phyloP scores from a whole-genome alignment of 2,329 filamentous ascomycete species.

The Apiospora kogelbergensis region DNA sequence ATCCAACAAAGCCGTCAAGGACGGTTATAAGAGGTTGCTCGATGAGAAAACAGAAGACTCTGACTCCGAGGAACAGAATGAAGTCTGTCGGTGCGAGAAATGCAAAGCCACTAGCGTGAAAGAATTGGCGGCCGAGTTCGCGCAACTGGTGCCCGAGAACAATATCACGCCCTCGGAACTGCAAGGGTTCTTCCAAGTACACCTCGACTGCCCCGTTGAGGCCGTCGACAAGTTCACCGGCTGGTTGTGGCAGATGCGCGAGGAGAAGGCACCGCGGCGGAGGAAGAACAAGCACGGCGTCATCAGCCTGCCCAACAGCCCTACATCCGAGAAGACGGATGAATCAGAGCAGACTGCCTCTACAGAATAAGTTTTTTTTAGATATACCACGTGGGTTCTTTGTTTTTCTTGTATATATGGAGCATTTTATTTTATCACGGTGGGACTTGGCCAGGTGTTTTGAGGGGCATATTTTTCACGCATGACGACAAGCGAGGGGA shows the following conservation, averaged over 20 bases:
- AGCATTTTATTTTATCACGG: neutral
- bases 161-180: constrained; percentile 35
- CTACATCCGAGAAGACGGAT: neutral
- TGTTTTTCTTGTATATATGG: neutral
- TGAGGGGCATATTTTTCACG: neutral
- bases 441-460: neutral
- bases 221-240: constrained; percentile 25
- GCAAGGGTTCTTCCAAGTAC: constrained; percentile 35
- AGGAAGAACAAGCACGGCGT: neutral
- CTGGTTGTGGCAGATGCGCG: constrained; percentile 22
- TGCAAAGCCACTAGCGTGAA: constrained; percentile 11
- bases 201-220: constrained; percentile 30
- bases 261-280: neutral
- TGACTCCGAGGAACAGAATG: too few relatives aligned
- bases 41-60: neutral
- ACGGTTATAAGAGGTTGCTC: neutral
- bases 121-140: constrained; percentile 28
- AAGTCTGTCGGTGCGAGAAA: neutral
- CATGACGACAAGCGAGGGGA: neutral
- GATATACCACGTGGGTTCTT: neutral
- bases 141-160: constrained; percentile 31
- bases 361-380: neutral
- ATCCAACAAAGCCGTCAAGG: neutral
- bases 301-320: neutral
- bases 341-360: neutral